These are phyloP conservation scores for Jasminum sambac DNA, from an alignment of 257 asterid species.

Conservation along the genomic window DNA sequence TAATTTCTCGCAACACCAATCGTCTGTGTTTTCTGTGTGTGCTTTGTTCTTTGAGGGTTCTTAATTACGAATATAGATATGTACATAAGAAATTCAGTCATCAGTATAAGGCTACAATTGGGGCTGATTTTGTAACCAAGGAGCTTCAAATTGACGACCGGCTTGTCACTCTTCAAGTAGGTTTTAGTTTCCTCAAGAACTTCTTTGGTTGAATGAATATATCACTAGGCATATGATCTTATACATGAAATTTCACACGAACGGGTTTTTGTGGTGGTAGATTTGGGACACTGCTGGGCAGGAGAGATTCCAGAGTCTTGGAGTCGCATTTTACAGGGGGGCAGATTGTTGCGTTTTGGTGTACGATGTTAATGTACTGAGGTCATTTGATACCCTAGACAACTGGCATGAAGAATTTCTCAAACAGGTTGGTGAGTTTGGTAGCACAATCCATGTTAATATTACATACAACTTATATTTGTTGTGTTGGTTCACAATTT, in stretches of 20 bases:
- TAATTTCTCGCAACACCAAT: not conserved
- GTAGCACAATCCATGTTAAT: not conserved
- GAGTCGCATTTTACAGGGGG: slow-evolving; percentile 93
- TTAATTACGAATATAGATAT: slow-evolving; percentile 56
- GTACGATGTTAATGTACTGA: slow-evolving; percentile 85
- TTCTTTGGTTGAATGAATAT: not conserved
- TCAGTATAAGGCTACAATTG: slow-evolving; percentile 97
- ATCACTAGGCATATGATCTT: not conserved
- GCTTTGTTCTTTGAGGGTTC: slow-evolving; percentile 17
- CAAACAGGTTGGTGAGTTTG: slow-evolving; percentile 64
- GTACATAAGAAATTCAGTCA: slow-evolving; percentile 95
- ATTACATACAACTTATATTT: not conserved
- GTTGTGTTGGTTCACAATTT: not conserved
- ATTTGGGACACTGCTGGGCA: slow-evolving; percentile 99
- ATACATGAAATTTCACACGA: not conserved
- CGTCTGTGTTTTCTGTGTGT: not conserved
- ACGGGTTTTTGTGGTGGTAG: slow-evolving; percentile 37
- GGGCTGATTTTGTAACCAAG: slow-evolving; percentile 98
- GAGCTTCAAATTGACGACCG: slow-evolving; percentile 92
- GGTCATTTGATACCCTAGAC: slow-evolving; percentile 89
- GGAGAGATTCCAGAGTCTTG: slow-evolving; percentile 97
- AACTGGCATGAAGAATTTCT: slow-evolving; percentile 98
- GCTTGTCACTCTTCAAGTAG: slow-evolving; percentile 86
- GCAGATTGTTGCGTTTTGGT: slow-evolving; percentile 96
- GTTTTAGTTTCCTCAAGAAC: slow-evolving; percentile 22